Base-by-base conservation (phyloP, 352 stramenopile genomes). In the Globisporangium abappressorium region DNA sequence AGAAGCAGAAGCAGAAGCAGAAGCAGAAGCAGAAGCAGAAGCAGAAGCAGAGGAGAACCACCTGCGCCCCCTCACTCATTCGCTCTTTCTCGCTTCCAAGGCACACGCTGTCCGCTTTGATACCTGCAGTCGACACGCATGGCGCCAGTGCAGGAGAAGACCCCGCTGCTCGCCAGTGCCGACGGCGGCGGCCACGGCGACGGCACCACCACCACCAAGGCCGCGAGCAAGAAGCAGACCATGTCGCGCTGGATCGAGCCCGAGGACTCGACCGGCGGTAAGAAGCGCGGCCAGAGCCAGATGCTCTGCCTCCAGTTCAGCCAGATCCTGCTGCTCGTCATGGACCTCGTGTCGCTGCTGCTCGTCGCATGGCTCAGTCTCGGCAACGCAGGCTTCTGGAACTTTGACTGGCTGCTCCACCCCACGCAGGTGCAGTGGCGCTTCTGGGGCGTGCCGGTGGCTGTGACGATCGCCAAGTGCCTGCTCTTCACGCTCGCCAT, bases 371-470 rank as follows among this genome's bases (percentile, higher is more conserved):
- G 78, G 56, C 70, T 87, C n/a, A 86, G 81, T 24, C 72, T 93
- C 30, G 82, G 82, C 5, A 63, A 64, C 5, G 33, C 61, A 0
- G 75, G 66, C 51, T 88, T 91, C 57, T 64, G 74, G 9, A 38
- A 46, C 2, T 34, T 79, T 34, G 14, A 57, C 15, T 93, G 85
- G 85, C 76, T 93, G 14, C 64, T 86, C 30, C 76, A 82, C 33
- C 64, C 77, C 2, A 62, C 74, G 9, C 64, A 71, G 30, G 66
- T 79, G 34, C 73, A 81, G 46, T 94, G 84, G 84, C 83, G 83
- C 58, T 94, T 85, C 81, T 92, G 85, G 79, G 84, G 84, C 2
- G 67, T 94, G 1, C 85, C 87, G 0, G 83, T 92, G 53, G 79
- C 79, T 65, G 80, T 79, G 34, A 93, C 84, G 33, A 46, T 82